Conservation (phyloP, 2,329 filamentous ascomycete genomes). For the Colletotrichum brevisporum region DNA sequence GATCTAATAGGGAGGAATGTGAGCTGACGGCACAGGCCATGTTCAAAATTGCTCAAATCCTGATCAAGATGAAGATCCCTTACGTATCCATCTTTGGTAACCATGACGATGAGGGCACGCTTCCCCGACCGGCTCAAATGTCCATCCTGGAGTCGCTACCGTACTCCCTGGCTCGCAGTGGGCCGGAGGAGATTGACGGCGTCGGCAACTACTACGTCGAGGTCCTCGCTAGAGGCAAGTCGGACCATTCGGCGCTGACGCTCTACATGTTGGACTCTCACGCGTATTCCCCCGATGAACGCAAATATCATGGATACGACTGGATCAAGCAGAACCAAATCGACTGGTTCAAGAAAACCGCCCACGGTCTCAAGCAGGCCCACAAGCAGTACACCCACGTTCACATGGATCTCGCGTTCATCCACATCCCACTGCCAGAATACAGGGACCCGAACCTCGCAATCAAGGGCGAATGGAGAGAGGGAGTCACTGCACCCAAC, state of each 20-base stretch:
- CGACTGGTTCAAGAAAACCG: conserved; percentile 90
- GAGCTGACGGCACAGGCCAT: conserved; percentile 72
- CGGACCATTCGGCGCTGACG: conserved; percentile 90
- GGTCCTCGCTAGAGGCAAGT: conserved; percentile 83
- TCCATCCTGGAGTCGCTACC: conserved; percentile 86
- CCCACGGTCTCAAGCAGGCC: conserved; percentile 79
- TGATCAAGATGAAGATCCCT: conserved; percentile 89
- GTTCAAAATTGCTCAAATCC: conserved; percentile 90
- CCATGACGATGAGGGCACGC: conserved; percentile 92
- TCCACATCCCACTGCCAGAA: conserved; percentile 96
- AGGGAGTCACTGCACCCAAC: conserved; percentile 86
- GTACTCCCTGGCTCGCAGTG: conserved; percentile 88
- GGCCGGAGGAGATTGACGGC: conserved; percentile 87
- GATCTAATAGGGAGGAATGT: background rate
- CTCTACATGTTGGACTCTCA: conserved; percentile 97
- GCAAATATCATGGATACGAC: conserved; percentile 91
- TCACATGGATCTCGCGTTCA: conserved; percentile 96
- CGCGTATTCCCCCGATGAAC: conserved; percentile 90
- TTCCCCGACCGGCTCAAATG: conserved; percentile 86
- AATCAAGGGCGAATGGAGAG: conserved; percentile 80
- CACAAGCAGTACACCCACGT: conserved; percentile 90
- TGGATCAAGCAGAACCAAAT: conserved; percentile 97
- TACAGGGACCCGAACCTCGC: conserved; percentile 76
- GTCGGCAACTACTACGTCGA: conserved; percentile 97
- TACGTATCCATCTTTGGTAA: conserved; percentile 97